A percentile compares a stretch with the other conserved stretches of the same genome.
These are phyloP conservation scores for Fusarium poae DNA, from an alignment of 2,329 filamentous ascomycete genomes.

Conservation along the genomic window DNA sequence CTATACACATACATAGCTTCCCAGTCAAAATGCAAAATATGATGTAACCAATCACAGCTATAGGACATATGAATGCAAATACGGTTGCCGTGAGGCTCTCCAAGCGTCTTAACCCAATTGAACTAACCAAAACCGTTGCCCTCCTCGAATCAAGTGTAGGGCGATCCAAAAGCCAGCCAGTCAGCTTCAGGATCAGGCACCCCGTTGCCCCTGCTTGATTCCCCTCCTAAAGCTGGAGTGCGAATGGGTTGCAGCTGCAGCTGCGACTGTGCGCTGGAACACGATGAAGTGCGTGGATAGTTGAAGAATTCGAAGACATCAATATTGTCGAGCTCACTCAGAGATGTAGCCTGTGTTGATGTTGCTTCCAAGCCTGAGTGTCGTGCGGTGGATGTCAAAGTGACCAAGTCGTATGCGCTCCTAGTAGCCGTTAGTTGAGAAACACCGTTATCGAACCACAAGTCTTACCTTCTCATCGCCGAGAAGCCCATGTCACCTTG, in stretches of 20 bases:
- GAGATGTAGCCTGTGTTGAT: constrained; percentile 55
- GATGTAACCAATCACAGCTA: neutral
- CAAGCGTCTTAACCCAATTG: constrained; percentile 5
- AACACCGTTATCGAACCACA: accelerated
- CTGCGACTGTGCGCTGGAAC: constrained; percentile 38
- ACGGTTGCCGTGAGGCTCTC: constrained; percentile 23
- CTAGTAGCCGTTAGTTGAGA: constrained; percentile 42
- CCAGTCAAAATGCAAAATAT: neutral
- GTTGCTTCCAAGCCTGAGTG: constrained; percentile 56
- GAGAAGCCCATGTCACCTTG: constrained; percentile 55
- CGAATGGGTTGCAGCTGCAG: constrained; percentile 13
- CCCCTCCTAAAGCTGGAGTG: constrained; percentile 1
- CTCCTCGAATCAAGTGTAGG: constrained; percentile 5
- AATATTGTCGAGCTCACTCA: constrained; percentile 59
- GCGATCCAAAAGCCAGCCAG: constrained; percentile 38
- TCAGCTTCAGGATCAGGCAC: constrained; percentile 35
- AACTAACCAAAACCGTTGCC: neutral
- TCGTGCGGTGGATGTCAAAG: constrained; percentile 53
- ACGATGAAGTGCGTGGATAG: constrained; percentile 53
- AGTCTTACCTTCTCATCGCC: constrained; percentile 57
- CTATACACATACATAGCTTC: too few species aligned
- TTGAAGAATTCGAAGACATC: constrained; percentile 63
- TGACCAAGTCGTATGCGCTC: constrained; percentile 57
- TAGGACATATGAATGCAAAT: neutral
- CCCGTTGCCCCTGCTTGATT: constrained; percentile 22